A percentile compares a stretch with the other conserved stretches of the same genome.
These are phyloP conservation scores for Colletotrichum cereale DNA, from an alignment of 2,329 filamentous ascomycete genomes.

Conservation along the genomic window DNA sequence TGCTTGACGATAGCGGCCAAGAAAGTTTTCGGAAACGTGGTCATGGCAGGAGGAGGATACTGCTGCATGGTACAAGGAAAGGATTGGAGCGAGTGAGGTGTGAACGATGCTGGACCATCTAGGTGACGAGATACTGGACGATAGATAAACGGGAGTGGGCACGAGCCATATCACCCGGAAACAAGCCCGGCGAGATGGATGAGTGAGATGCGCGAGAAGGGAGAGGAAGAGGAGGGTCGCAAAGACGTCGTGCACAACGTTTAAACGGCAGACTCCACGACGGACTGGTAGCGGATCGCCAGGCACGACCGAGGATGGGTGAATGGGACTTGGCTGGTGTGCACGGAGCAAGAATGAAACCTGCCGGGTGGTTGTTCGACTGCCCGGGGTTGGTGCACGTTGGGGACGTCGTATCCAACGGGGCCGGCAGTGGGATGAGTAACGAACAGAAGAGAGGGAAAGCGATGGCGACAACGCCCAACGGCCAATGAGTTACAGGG, in stretches of 20 bases:
- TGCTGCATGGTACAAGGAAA: constrained; percentile 58
- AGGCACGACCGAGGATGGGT: constrained; percentile 20
- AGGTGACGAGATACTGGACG: constrained; percentile 39
- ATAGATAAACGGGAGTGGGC: constrained; percentile 35
- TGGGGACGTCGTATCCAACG: constrained; percentile 33
- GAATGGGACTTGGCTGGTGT: background rate
- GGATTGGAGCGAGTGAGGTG: constrained; percentile 4
- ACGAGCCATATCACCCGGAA: constrained; percentile 36
- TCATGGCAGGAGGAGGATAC: constrained; percentile 67
- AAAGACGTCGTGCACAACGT: constrained; percentile 34
- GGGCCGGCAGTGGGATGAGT: constrained; percentile 13
- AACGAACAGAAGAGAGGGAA: constrained; percentile 11
- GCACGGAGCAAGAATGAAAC: constrained; percentile 35
- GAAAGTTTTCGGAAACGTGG: constrained; percentile 66
- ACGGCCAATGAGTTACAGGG: background rate
- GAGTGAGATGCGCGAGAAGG: constrained; percentile 18
- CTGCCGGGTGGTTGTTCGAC: constrained; percentile 23
- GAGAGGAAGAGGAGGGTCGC: constrained; percentile 23
- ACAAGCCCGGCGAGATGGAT: constrained; percentile 17
- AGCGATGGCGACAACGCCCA: constrained; percentile 22
- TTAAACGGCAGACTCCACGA: constrained; percentile 31
- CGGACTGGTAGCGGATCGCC: constrained; percentile 33
- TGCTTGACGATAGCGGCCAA: constrained; percentile 68
- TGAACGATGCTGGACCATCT: constrained; percentile 36
- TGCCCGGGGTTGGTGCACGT: constrained; percentile 4